Conservation (phyloP, 768 basidiomycete species). For the Nidula microcarpa region DNA sequence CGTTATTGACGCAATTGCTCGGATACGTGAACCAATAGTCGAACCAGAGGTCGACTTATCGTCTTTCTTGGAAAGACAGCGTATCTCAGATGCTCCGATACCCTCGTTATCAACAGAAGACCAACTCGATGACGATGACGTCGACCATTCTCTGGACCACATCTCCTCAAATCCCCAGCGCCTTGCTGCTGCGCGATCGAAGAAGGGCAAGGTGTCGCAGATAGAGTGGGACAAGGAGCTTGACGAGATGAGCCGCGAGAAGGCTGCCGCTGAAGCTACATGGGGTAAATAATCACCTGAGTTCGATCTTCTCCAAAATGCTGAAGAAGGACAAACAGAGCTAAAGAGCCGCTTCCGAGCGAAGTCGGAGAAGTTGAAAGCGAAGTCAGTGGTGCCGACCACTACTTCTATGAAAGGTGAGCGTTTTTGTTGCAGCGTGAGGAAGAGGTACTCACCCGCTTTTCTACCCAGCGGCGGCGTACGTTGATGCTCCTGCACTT, state of each 20-base stretch:
- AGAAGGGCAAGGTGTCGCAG: slow-evolving; percentile 61
- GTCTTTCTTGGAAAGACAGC: slow-evolving; percentile 61
- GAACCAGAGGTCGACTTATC: slow-evolving; percentile 77
- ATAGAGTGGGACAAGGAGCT: slow-evolving; percentile 70
- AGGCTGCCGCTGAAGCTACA: slow-evolving; percentile 69
- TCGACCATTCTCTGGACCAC: slow-evolving; percentile 57
- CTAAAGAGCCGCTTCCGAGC: slow-evolving; percentile 57
- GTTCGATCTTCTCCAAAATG: neutral
- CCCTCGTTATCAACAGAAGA: slow-evolving; percentile 15
- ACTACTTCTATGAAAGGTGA: no score
- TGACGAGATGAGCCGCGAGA: slow-evolving; percentile 66
- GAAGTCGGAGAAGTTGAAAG: slow-evolving; percentile 45
- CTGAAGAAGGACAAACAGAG: slow-evolving; percentile 30
- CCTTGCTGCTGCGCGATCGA: slow-evolving; percentile 19
- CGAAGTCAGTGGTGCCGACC: slow-evolving; percentile 20
- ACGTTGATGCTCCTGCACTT: slow-evolving; percentile 49
- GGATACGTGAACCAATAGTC: slow-evolving; percentile 55
- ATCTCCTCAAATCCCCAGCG: slow-evolving; percentile 31
- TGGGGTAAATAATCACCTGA: slow-evolving; percentile 47
- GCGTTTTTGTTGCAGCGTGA: no score
- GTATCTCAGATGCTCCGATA: slow-evolving; percentile 34
- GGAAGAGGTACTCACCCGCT: no score
- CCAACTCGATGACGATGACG: slow-evolving; percentile 50
- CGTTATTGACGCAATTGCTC: neutral
- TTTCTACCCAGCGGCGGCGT: neutral